Evolutionary conservation across 129 eudicot genomes (phyloP), one percentile per base, ranked within the genome.

Genomic region (Lactuca saligna): DNA sequence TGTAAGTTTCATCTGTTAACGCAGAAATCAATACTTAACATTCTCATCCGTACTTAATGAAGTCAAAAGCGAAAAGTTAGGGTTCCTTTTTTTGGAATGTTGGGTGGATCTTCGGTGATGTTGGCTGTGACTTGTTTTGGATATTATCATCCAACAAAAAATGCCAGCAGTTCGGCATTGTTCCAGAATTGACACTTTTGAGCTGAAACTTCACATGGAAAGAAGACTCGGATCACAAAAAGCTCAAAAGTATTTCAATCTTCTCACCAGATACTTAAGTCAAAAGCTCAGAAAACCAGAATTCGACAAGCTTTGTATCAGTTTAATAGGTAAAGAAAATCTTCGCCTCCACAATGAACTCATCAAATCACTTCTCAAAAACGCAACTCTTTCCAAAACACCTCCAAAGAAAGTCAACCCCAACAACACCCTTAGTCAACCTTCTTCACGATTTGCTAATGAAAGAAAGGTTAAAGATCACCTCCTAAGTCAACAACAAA

Each of bases 301-400:
- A 60, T 88, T 91, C 46, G 78, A 88, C 68, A 80, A 79, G 60
- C 82, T 75, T 48, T 91, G 97, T 62, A 35, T 84, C 6, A 73
- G 66, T 56, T 66, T 87, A 60, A 8, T 91, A 11, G 96, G 97
- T 38, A 78, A 78, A 15, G 86, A 88, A 56, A 82, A 86, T 44
- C 10, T 88, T 65, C 50, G 62, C 68, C 82, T 91, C 60, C 97
- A 91, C 61, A 91, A 91, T 53, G 77, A 74, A 25, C 82, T 91
- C 33, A 80, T 91, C 51, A 75, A 63, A 63, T 86, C 95, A 3
- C 74, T 88, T 41, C 25, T 88, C 39, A 79, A 63, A 57, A 91
- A 91, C 70, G 94, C 86, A 4, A 42, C 54, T n/a, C 39, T 72
- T 65, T 74, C 87, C 49, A 83, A 86, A 39, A 15, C 70, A 17